Evolutionary conservation across 2,329 filamentous ascomycete species (phyloP).

Genomic region (Ophiostoma novo-ulmi): DNA sequence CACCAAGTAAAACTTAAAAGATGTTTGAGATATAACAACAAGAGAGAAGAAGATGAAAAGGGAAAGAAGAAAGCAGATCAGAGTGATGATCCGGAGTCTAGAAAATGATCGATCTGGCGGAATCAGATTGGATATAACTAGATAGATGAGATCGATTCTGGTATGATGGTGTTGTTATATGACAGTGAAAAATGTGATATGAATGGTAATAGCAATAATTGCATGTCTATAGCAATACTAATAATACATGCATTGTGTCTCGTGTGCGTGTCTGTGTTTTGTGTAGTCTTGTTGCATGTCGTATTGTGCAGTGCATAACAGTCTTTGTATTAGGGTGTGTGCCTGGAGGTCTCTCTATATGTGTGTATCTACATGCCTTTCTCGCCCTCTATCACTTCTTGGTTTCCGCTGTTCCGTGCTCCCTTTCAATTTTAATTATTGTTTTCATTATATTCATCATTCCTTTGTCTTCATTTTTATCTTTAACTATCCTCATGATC

Average conservation of each 20-base stretch:
- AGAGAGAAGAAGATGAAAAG: neutral
- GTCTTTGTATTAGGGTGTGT: neutral
- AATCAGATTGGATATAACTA: neutral
- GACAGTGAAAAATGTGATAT: too few relatives aligned
- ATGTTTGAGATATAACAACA: neutral
- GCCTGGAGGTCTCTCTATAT: neutral
- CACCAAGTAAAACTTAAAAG: neutral
- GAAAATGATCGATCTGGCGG: neutral
- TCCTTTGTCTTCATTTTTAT: neutral
- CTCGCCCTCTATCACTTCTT: neutral
- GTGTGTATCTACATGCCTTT: neutral
- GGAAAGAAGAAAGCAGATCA: neutral
- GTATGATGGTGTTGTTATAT: neutral
- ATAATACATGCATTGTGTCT: neutral
- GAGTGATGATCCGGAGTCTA: neutral
- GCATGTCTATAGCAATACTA: neutral
- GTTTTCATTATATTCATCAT: neutral
- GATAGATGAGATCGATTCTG: neutral
- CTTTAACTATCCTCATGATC: neutral
- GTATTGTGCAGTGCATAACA: constrained; percentile 6
- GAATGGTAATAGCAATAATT: neutral
- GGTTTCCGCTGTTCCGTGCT: neutral
- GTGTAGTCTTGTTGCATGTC: constrained; percentile 11
- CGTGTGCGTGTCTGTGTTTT: constrained; percentile 7
- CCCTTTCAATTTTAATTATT: neutral